Percentiles rank a stretch among this genome's conserved stretches.
Evolutionary conservation across 805 yeast genomes (phyloP).

Genomic region (Komagataella pseudopastoris): DNA sequence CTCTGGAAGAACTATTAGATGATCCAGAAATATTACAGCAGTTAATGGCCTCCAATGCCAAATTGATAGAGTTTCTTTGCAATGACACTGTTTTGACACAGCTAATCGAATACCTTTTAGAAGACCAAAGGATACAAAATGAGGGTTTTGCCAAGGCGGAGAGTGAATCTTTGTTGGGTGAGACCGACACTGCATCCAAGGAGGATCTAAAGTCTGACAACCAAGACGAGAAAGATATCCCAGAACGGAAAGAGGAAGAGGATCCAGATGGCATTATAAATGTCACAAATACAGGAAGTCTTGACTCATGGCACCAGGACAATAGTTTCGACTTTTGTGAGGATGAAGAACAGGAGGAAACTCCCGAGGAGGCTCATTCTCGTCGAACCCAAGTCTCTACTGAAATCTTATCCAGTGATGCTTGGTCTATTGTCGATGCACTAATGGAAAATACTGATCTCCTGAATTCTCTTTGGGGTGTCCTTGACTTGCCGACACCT

Average conservation of each 20-base stretch:
- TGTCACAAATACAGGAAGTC: neutral
- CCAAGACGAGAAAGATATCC: slow-evolving; percentile 7
- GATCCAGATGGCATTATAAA: slow-evolving; percentile 5
- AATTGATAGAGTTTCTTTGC: slow-evolving; percentile 65
- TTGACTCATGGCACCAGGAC: slow-evolving; percentile 9
- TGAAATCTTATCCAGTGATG: slow-evolving; percentile 82
- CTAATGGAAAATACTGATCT: slow-evolving; percentile 63
- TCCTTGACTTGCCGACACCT: slow-evolving; percentile 56
- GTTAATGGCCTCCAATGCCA: slow-evolving; percentile 55
- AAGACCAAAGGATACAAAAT: slow-evolving; percentile 25
- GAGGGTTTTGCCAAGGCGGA: slow-evolving; percentile 1
- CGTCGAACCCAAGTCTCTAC: slow-evolving; percentile 60
- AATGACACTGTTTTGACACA: slow-evolving; percentile 63
- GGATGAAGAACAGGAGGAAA: slow-evolving; percentile 17
- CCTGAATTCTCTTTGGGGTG: slow-evolving; percentile 63
- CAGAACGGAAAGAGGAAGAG: slow-evolving; percentile 6
- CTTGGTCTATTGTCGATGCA: slow-evolving; percentile 87
- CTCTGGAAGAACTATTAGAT: slow-evolving; percentile 49
- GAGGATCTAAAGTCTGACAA: slow-evolving; percentile 3
- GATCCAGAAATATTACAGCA: slow-evolving; percentile 69
- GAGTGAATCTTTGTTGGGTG: slow-evolving; percentile 1
- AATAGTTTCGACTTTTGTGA: slow-evolving; percentile 13
- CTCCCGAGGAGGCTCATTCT: slow-evolving; percentile 19
- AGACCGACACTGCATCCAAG: slow-evolving; percentile 5
- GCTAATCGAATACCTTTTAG: slow-evolving; percentile 53